Base-by-base conservation (phyloP, 371 early-diverging fungal genomes). In the Dentiscutata heterogama region DNA sequence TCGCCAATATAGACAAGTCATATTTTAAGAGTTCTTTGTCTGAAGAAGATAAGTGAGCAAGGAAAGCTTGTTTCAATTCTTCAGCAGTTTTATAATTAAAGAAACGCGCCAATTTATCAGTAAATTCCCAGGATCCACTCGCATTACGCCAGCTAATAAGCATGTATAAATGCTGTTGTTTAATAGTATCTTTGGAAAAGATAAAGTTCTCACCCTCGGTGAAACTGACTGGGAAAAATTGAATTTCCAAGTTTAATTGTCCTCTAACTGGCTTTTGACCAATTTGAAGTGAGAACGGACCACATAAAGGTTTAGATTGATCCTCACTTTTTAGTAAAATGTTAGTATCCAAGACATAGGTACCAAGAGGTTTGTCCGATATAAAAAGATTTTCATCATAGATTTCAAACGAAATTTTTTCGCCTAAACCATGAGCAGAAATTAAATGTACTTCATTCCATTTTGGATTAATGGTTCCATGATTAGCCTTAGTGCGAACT, bases 321-420 rank as follows among this genome's bases (percentile, higher is more conserved):
- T 80, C 80, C 0, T 80, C 70, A 50, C 20, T 22, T 35, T 70
- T 35, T 1, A 25, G 5, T 20, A 80, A 22, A 29, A 70, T 2
- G 13, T 3, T 22, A 10, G 71, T 22, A 1, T 80, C 70, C 1
- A 80, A 14, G 20, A 27, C 27, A 29, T 68, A 80, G 35, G 22
- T 25, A 56, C 80, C 80, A 35, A 70, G 54, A 46, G 13, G 22
- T 53, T 4, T 18, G 11, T 80, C 80, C 18, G 80, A 18, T 27
- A 80, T 4, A 18, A 80, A 68, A 29, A 80, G 16, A 39, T 70
- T 80, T n/a, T 39, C 35, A 22, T 80, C 80, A 13, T 54, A 31
- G 56, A 80, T 70, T 31, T 80, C 71, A 11, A 80, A 64, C 3
- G 68, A 51, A 20, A 80, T 80, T 42, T 56, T 70, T 58, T 80